Conservation (phyloP, 2,329 filamentous ascomycete genomes). For the Lasiodiplodia sp. region DNA sequence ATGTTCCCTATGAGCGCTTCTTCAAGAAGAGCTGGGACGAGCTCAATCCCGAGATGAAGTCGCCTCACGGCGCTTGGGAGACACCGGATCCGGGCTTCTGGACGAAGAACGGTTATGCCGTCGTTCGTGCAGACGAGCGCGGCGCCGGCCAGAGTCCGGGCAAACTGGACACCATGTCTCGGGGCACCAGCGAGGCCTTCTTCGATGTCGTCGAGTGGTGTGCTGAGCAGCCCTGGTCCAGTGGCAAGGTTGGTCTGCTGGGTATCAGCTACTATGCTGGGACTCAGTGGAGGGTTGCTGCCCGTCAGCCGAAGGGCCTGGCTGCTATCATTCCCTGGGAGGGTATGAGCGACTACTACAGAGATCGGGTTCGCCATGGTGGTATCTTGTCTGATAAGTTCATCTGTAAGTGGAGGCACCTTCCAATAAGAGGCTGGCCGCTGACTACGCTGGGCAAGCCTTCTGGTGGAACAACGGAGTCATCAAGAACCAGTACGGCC, state of each 20-base stretch:
- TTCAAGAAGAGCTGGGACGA: no score
- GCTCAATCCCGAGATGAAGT: no score
- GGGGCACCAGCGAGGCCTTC: conserved; percentile 57
- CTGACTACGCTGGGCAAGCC: no score
- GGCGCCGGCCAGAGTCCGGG: conserved; percentile 58
- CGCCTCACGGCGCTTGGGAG: conserved; percentile 63
- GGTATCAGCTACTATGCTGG: conserved; percentile 60
- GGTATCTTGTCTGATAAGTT: conserved; percentile 53
- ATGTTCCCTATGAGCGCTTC: no score
- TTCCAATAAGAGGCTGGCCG: no score
- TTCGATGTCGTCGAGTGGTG: conserved; percentile 61
- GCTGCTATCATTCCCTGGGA: conserved; percentile 61
- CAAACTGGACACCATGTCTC: conserved; percentile 59
- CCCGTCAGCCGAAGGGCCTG: conserved; percentile 49
- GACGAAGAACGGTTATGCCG: conserved; percentile 62
- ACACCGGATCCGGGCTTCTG: conserved; percentile 66
- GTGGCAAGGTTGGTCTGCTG: conserved; percentile 57
- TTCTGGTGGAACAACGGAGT: conserved; percentile 75
- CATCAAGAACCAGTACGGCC: conserved; percentile 72
- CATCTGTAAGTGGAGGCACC: no score
- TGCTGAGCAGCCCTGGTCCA: conserved; percentile 56
- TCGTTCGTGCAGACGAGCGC: conserved; percentile 62
- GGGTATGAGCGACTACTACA: conserved; percentile 63
- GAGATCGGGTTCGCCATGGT: conserved; percentile 67
- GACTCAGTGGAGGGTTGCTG: conserved; percentile 59